A percentile compares a stretch with the other conserved stretches of the same genome.
Conservation (phyloP, 176 grass and related monocot species). For the Phragmites australis region DNA sequence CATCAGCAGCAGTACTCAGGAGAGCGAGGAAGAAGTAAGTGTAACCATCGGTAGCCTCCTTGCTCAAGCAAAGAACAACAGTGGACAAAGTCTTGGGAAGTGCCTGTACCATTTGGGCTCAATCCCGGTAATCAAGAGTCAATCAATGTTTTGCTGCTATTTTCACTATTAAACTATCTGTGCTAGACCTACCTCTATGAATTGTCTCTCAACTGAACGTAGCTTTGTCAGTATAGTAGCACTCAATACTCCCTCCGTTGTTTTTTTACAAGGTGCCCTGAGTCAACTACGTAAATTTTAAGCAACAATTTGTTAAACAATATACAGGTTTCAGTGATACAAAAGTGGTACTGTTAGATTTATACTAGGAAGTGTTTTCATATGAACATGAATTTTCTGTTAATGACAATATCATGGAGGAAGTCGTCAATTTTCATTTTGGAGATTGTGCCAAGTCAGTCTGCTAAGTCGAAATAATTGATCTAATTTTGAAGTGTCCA, state of each 20-base stretch:
- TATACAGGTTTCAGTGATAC: neutral
- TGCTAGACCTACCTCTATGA: neutral
- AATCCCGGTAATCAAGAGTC: conserved; percentile 56
- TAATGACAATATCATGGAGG: neutral
- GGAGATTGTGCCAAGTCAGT: neutral
- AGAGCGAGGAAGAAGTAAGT: conserved; percentile 67
- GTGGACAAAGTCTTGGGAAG: conserved; percentile 66
- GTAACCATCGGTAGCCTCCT: conserved; percentile 91
- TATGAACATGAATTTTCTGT: neutral
- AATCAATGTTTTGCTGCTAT: neutral
- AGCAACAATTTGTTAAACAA: neutral
- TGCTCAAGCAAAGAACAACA: conserved; percentile 72
- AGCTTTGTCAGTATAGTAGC: neutral
- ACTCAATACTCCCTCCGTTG: neutral
- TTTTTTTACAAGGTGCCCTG: neutral
- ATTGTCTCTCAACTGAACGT: neutral
- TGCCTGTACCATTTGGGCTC: conserved; percentile 84
- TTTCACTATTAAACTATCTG: neutral
- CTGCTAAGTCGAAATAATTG: neutral
- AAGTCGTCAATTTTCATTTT: neutral
- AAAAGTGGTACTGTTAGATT: neutral
- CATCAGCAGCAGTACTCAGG: conserved; percentile 73
- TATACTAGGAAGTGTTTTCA: neutral
- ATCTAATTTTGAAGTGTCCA: neutral
- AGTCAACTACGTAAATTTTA: neutral